A percentile compares a stretch with the other conserved stretches of the same genome.
These are phyloP conservation scores for Fusarium citri DNA, from an alignment of 2,329 filamentous ascomycete species.

Conservation along the genomic window DNA sequence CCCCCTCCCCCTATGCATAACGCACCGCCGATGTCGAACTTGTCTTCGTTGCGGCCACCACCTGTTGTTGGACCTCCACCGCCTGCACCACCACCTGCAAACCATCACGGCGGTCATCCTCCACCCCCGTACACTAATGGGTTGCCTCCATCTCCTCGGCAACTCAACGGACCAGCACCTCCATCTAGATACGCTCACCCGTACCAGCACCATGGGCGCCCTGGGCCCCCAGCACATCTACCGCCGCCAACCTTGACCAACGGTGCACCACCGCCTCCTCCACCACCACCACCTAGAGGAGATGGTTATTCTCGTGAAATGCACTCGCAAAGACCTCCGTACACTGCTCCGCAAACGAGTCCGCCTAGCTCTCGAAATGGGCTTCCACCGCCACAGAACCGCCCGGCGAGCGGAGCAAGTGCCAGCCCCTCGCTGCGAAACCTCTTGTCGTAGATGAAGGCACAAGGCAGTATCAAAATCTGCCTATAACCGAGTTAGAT, in stretches of 20 bases:
- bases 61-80: constrained; percentile 57
- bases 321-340: constrained; percentile 55
- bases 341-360: constrained; percentile 59
- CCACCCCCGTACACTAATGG: constrained; percentile 56
- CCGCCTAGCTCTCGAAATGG: constrained; percentile 59
- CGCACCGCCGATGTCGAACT: constrained; percentile 48
- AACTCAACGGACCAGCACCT: constrained; percentile 56
- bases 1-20: constrained; percentile 43
- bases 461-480: background rate
- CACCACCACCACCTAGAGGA: constrained; percentile 43
- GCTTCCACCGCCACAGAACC: constrained; percentile 47
- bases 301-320: constrained; percentile 56
- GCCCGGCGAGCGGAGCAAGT: constrained; percentile 74
- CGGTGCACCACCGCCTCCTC: constrained; percentile 44
- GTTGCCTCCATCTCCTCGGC: constrained; percentile 62
- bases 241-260: constrained; percentile 3
- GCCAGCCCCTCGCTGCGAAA: constrained; percentile 82
- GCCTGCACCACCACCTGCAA: constrained; percentile 55
- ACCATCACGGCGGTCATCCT: constrained; percentile 54
- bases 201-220: constrained; percentile 48
- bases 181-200: constrained; percentile 56
- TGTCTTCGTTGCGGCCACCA: constrained; percentile 63
- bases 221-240: constrained; percentile 28
- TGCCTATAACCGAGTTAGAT: too few species aligned
- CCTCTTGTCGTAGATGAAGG: constrained; percentile 67